These are phyloP conservation scores for Calocera viscosa DNA, from an alignment of 768 basidiomycete species.

Conservation along the genomic window DNA sequence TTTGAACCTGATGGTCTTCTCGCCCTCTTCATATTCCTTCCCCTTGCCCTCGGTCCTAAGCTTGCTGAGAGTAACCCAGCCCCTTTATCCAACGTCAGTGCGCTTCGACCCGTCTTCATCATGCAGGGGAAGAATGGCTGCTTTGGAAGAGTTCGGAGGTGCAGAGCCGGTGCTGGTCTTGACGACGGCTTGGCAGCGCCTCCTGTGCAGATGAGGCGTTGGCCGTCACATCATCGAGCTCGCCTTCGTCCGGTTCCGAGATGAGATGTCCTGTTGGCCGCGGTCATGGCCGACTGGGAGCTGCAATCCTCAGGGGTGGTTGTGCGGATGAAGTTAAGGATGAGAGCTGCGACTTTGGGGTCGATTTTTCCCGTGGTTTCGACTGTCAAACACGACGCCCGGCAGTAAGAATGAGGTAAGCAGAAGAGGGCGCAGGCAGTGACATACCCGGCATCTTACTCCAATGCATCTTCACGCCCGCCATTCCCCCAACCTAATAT, in stretches of 20 bases:
- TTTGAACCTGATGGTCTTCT: neutral
- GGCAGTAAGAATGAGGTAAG: too few species aligned
- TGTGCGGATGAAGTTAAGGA: neutral
- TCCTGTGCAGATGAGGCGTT: neutral
- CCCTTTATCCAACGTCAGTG: neutral
- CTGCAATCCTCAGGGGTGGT: neutral
- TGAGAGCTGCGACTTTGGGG: neutral
- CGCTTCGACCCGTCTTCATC: neutral
- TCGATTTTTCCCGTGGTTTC: too few species aligned
- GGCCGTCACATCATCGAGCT: neutral
- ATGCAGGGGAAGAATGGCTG: neutral
- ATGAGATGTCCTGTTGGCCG: neutral
- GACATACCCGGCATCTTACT: too few species aligned
- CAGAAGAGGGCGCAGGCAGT: too few species aligned
- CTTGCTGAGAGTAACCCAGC: neutral
- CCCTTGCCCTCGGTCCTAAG: neutral
- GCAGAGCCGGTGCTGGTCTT: neutral
- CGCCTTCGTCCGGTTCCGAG: neutral
- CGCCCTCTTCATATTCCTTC: neutral
- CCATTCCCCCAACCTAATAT: too few species aligned
- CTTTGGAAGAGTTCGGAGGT: neutral
- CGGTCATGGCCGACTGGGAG: neutral
- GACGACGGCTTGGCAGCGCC: neutral
- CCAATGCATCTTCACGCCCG: too few species aligned
- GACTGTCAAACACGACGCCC: too few species aligned